Evolutionary conservation across 2,329 filamentous ascomycete species (phyloP).

Genomic region (Colletotrichum noveboracense): DNA sequence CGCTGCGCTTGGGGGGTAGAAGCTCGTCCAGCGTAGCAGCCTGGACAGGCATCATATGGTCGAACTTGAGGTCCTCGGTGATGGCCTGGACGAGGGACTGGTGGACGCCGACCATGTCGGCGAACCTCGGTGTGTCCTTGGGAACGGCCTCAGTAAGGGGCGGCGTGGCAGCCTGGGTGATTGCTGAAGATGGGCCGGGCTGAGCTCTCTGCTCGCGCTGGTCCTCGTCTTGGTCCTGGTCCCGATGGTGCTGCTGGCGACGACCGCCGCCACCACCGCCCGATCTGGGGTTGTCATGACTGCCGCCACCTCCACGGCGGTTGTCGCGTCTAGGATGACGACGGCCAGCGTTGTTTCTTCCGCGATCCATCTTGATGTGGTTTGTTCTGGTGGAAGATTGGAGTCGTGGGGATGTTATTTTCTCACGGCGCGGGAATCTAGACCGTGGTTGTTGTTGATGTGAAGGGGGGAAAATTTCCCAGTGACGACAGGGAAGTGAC

Average conservation of each 20-base stretch:
- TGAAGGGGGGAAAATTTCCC: slow-evolving; percentile 11
- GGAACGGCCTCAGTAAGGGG: slow-evolving; percentile 43
- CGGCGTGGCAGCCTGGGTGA: slow-evolving; percentile 28
- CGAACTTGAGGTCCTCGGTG: slow-evolving; percentile 52
- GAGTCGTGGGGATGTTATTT: neutral
- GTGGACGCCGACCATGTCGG: slow-evolving; percentile 49
- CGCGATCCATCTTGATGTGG: slow-evolving; percentile 5
- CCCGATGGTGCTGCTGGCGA: neutral
- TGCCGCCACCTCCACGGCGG: neutral
- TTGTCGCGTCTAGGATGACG: slow-evolving; percentile 4
- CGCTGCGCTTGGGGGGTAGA: slow-evolving; percentile 47
- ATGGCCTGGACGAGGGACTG: slow-evolving; percentile 53
- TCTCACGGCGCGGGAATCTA: neutral
- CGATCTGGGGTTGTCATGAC: neutral
- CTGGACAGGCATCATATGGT: slow-evolving; percentile 61
- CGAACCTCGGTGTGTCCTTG: slow-evolving; percentile 50
- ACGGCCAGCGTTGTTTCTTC: neutral
- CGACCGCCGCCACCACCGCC: neutral
- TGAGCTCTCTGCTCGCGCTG: neutral
- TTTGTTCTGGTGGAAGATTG: neutral
- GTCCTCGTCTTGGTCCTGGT: neutral
- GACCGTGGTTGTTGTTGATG: neutral
- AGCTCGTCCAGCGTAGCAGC: slow-evolving; percentile 55
- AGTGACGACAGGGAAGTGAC: neutral
- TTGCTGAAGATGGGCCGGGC: neutral